These are phyloP conservation scores for Sugiyamaella mastotermitis DNA, from an alignment of 805 yeast genomes.

Conservation along the genomic window DNA sequence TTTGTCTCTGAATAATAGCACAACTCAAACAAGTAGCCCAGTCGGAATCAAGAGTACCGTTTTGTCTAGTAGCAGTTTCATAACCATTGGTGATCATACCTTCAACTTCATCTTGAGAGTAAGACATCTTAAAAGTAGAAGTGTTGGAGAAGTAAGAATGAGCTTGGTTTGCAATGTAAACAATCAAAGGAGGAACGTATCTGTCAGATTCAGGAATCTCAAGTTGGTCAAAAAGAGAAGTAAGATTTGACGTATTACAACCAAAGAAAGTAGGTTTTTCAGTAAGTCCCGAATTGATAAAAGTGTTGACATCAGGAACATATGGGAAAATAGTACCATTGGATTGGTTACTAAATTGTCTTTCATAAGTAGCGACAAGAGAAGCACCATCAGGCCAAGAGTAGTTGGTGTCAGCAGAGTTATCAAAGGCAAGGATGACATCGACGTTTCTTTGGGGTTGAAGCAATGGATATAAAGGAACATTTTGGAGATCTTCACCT, in stretches of 20 bases:
- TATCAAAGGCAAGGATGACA: slow-evolving; percentile 61
- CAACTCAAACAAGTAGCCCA: slow-evolving; percentile 77
- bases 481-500: slow-evolving; percentile 60
- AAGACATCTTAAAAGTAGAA: slow-evolving; percentile 64
- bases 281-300: slow-evolving; percentile 54
- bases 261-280: slow-evolving; percentile 78
- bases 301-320: slow-evolving; percentile 65
- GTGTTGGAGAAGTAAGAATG: slow-evolving; percentile 61
- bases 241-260: slow-evolving; percentile 58
- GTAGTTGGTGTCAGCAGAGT: slow-evolving; percentile 52
- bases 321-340: slow-evolving; percentile 67
- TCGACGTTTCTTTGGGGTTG: slow-evolving; percentile 57
- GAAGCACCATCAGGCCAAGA: slow-evolving; percentile 68
- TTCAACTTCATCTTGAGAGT: slow-evolving; percentile 49
- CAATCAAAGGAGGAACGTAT: slow-evolving; percentile 58
- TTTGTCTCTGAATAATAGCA: slow-evolving; percentile 73
- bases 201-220: slow-evolving; percentile 16
- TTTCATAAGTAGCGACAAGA: slow-evolving; percentile 46
- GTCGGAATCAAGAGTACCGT: slow-evolving; percentile 59
- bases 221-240: slow-evolving; percentile 12
- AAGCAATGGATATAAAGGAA: slow-evolving; percentile 59
- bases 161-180: slow-evolving; percentile 73
- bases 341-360: slow-evolving; percentile 52
- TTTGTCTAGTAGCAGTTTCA: slow-evolving; percentile 59
- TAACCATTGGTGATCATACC: slow-evolving; percentile 69